Conservation (phyloP, 352 stramenopile genomes). For the Aphanomyces cochlioides region DNA sequence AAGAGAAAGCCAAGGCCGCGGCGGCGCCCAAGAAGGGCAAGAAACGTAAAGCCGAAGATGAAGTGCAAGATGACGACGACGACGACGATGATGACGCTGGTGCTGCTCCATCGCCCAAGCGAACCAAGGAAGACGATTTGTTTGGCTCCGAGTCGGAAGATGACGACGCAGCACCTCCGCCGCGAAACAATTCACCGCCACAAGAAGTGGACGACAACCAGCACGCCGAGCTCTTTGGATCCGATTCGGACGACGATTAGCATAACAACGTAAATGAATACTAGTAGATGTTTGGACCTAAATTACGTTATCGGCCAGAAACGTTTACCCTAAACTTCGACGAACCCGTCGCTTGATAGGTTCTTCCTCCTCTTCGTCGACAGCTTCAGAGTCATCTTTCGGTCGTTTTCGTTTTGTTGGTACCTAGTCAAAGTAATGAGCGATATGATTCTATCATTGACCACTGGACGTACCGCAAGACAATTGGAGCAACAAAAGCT, state of each 20-base stretch:
- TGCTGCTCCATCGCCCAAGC: conserved; percentile 61
- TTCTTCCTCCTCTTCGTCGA: background rate
- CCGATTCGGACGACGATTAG: conserved; percentile 63
- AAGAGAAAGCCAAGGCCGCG: conserved; percentile 82
- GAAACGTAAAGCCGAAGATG: conserved; percentile 68
- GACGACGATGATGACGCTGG: conserved; percentile 53
- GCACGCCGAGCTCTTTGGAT: conserved; percentile 69
- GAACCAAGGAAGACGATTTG: conserved; percentile 58
- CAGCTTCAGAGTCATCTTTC: background rate
- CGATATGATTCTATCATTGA: background rate
- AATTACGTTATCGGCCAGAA: conserved; percentile 40
- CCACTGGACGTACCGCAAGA: conserved; percentile 2
- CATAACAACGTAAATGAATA: conserved; percentile 31
- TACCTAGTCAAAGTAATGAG: background rate
- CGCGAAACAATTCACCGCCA: background rate
- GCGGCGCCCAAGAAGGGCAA: conserved; percentile 60
- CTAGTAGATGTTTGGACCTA: conserved; percentile 64
- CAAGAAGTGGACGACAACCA: conserved; percentile 32
- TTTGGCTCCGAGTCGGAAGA: conserved; percentile 47
- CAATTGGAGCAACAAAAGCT: conserved; percentile 10
- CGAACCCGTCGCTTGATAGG: background rate
- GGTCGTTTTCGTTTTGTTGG: conserved; percentile 10
- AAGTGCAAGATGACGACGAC: conserved; percentile 51
- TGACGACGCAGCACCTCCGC: conserved; percentile 36
- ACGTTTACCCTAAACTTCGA: conserved; percentile 1